Percentiles rank a stretch among this genome's conserved stretches.
These are phyloP conservation scores for Terana coerulea DNA, from an alignment of 768 basidiomycete genomes.

Conservation along the genomic window DNA sequence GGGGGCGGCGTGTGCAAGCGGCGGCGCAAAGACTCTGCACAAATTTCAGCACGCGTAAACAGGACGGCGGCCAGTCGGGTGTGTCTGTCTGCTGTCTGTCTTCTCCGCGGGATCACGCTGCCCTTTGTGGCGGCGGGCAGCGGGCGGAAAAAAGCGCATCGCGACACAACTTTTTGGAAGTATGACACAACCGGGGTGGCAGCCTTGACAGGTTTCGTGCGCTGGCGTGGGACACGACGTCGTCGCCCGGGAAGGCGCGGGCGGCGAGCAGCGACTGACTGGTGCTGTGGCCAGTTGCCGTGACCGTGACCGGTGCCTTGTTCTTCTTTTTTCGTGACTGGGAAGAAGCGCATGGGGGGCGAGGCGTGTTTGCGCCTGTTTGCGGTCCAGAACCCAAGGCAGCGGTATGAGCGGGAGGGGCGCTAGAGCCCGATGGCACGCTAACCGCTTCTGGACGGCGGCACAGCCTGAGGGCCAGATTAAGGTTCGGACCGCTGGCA, in stretches of 20 bases:
- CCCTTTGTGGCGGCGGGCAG: neutral
- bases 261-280: neutral
- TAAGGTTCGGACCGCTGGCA: constrained; percentile 9
- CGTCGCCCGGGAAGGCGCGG: neutral
- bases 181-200: too few species aligned
- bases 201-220: too few species aligned
- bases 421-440: constrained; percentile 6
- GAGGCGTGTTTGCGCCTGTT: constrained; percentile 3
- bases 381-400: constrained; percentile 5
- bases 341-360: constrained; percentile 9
- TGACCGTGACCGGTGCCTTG: constrained; percentile 13
- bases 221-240: too few species aligned
- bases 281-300: neutral
- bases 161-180: too few species aligned
- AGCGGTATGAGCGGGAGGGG: constrained; percentile 10
- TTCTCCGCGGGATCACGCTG: too few species aligned
- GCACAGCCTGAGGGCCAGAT: constrained; percentile 12
- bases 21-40: too few species aligned
- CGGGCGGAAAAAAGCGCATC: too few species aligned
- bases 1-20: too few species aligned
- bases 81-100: too few species aligned
- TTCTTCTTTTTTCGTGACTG: constrained; percentile 15
- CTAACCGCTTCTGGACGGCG: constrained; percentile 7
- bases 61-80: too few species aligned
- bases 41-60: too few species aligned